These are phyloP conservation scores for Gastrodia elata DNA, from an alignment of 106 monocot species.

Conservation along the genomic window DNA sequence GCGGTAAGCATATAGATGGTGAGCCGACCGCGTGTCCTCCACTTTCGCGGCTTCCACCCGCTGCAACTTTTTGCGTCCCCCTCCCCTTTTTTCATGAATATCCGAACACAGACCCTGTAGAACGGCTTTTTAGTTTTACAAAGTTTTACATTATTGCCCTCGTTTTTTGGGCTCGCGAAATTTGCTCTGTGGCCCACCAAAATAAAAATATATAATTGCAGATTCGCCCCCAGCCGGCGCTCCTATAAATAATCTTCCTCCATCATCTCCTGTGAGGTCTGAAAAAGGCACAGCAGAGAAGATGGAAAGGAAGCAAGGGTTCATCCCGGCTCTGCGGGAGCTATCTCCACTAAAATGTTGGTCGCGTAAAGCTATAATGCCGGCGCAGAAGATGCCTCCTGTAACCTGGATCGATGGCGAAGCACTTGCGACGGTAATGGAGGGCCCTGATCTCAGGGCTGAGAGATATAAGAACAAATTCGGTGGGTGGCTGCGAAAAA, in stretches of 20 bases:
- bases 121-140: neutral
- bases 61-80: neutral
- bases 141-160: neutral
- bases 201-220: slow-evolving; percentile 2
- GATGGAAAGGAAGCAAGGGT: slow-evolving; percentile 88
- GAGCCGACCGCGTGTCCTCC: neutral
- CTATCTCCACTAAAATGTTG: slow-evolving; percentile 36
- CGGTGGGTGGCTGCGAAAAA: slow-evolving; percentile 33
- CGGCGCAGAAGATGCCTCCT: slow-evolving; percentile 13
- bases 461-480: slow-evolving; percentile 28
- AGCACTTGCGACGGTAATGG: slow-evolving; percentile 62
- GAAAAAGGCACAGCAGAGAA: neutral
- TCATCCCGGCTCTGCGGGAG: slow-evolving; percentile 55
- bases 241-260: too few species aligned
- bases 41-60: neutral
- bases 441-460: slow-evolving; percentile 42
- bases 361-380: slow-evolving; percentile 19
- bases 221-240: neutral
- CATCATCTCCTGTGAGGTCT: neutral
- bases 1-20: neutral
- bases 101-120: neutral
- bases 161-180: neutral
- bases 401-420: slow-evolving; percentile 33
- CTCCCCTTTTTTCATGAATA: neutral
- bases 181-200: neutral